Base-by-base conservation (phyloP, 352 stramenopile species). In the Globisporangium paroecandrum region DNA sequence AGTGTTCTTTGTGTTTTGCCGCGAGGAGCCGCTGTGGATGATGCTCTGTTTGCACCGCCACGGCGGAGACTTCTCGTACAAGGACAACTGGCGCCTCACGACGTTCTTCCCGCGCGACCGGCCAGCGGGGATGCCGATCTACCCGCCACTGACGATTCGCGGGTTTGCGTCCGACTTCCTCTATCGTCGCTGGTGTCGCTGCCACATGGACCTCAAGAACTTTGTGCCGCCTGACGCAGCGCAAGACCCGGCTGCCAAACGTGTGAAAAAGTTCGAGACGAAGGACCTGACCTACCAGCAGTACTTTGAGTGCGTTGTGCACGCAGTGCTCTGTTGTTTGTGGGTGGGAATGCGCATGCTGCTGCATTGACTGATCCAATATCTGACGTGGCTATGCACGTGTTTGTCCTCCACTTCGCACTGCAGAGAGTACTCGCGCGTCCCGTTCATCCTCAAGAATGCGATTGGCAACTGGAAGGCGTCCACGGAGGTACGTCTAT, bases 21-120 rank as follows among this genome's bases (percentile, higher is more conserved):
- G 85, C 60, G 86, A 94, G 68, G 82, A 94, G 46, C 86, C 88
- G 57, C 75, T 95, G 43, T 95, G 88, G 88, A 93, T 93, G 82
- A 70, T 78, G 57, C 84, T 93, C 55, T 93, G 87, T 53, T 75
- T 95, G 64, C 82, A 83, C 6, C 71, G 85, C 12, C 83, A 94
- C 58, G 73, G 72, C 36, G 88, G 88, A 1, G 75, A 90, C 60
- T 95, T 95, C 66, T 74, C 70, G 10, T 93, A 81, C 61, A 70
- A 79, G 56, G 68, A 62, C 43, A 90, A 76, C 53, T 96, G 88
- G 88, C 90, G 88, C 43, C 73, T 89, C 62, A 90, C 85, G 60
- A 92, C 82, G 49, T 94, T 94, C 64, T 93, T 89, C 65, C 86
- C 88, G 6, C 74, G 76, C 34, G 71, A 82, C 32, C 62, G 63